phyloP scores from a whole-genome alignment of 768 basidiomycete genomes.

The Daedalea quercina region DNA sequence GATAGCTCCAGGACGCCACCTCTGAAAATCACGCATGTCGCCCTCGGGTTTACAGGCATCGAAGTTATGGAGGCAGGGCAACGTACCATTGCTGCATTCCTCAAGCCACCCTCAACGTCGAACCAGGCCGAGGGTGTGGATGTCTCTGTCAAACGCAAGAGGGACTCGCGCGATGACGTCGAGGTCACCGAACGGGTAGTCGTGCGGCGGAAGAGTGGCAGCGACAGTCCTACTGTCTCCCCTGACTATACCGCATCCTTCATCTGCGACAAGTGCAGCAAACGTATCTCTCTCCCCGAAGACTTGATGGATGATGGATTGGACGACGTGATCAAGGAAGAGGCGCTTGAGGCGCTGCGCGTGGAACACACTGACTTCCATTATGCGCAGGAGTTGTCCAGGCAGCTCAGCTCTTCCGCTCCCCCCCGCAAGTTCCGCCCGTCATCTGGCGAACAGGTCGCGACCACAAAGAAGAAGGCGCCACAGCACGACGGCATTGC shows the following conservation, averaged over 20 bases:
- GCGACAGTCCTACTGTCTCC: conserved; percentile 3
- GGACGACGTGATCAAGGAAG: conserved; percentile 23
- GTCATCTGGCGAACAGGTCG: conserved; percentile 9
- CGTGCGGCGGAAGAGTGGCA: conserved; percentile 7
- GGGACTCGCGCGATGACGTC: conserved; percentile 3
- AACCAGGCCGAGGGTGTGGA: not conserved
- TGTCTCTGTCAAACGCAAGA: conserved; percentile 3
- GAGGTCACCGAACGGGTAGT: conserved; percentile 25
- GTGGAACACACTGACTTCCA: conserved; percentile 89
- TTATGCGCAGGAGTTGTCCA: conserved; percentile 72
- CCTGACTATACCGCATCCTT: conserved; percentile 30
- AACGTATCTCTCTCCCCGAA: conserved; percentile 32
- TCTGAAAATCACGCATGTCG: conserved; percentile 68
- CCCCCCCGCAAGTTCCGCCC: conserved; percentile 17
- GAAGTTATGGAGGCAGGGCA: conserved; percentile 75
- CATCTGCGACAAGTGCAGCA: conserved; percentile 53
- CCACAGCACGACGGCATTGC: conserved; percentile 32
- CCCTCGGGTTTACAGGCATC: conserved; percentile 72
- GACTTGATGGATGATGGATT: conserved; percentile 15
- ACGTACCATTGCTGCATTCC: conserved; percentile 82
- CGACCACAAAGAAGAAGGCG: conserved; percentile 21
- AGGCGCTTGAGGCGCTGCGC: conserved; percentile 35
- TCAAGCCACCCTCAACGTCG: conserved; percentile 34
- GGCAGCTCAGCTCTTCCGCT: conserved; percentile 25
- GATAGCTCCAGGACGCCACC: conserved; percentile 19